Evolutionary conservation across 805 yeast genomes (phyloP).

Genomic region (Osmozyma mogii): DNA sequence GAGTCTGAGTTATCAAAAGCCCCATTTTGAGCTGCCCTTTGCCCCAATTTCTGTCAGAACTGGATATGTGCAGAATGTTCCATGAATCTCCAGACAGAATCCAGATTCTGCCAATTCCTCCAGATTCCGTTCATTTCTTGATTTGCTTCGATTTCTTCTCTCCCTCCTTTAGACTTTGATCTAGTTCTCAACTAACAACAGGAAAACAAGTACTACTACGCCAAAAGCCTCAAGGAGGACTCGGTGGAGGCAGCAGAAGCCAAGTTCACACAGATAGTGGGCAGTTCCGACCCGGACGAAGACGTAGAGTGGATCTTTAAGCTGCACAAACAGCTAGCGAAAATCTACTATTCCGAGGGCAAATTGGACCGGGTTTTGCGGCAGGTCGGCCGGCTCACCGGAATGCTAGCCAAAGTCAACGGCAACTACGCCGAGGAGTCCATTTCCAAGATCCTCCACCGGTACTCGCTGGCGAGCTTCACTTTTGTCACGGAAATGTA

Average conservation of each 20-base stretch:
- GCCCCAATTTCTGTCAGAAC: not conserved
- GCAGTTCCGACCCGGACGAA: slow-evolving; percentile 5
- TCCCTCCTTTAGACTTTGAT: not conserved
- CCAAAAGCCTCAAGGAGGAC: slow-evolving; percentile 31
- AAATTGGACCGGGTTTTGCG: slow-evolving; percentile 17
- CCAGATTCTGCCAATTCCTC: no score
- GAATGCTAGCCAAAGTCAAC: slow-evolving; percentile 19
- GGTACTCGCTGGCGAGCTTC: slow-evolving; percentile 22
- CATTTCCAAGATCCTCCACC: slow-evolving; percentile 25
- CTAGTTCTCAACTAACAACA: slow-evolving; percentile 12
- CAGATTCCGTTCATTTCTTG: no score
- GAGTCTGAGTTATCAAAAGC: no score
- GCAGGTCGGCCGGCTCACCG: slow-evolving; percentile 16
- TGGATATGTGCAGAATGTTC: slow-evolving; percentile 4
- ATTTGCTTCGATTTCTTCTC: no score
- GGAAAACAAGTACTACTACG: slow-evolving; percentile 29
- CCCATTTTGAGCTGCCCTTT: no score
- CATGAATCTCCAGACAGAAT: not conserved
- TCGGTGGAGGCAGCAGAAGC: slow-evolving; percentile 17
- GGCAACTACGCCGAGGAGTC: slow-evolving; percentile 34
- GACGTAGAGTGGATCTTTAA: slow-evolving; percentile 30
- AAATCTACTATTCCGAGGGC: slow-evolving; percentile 20
- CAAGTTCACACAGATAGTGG: slow-evolving; percentile 14
- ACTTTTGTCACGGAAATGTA: slow-evolving; percentile 24
- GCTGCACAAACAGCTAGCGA: slow-evolving; percentile 34